A percentile compares a stretch with the other conserved stretches of the same genome.
Evolutionary conservation across 179 eudicot species (phyloP).

Genomic region (Carnegiea gigantea): DNA sequence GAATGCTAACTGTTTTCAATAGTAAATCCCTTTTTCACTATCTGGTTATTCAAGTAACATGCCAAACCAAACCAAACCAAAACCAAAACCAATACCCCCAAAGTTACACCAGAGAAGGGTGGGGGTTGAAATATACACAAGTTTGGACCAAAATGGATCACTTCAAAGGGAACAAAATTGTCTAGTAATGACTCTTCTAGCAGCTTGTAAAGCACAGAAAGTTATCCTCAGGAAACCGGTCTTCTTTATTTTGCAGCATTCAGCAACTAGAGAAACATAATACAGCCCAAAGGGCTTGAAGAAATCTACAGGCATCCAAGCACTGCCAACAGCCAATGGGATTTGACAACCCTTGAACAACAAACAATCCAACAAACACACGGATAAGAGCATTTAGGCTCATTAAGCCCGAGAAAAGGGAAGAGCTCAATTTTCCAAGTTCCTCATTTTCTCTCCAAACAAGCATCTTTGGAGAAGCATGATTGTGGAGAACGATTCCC

Average conservation of each 20-base stretch:
- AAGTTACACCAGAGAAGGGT: neutral
- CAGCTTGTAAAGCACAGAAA: neutral
- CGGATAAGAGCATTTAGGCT: neutral
- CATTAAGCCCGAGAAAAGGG: neutral
- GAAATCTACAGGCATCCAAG: neutral
- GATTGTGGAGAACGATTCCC: neutral
- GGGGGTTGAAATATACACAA: no score
- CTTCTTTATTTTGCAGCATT: neutral
- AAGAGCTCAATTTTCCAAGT: neutral
- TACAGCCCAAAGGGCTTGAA: neutral
- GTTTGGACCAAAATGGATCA: no score
- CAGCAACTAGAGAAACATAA: no score
- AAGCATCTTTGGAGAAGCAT: no score
- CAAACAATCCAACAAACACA: neutral
- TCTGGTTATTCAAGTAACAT: neutral
- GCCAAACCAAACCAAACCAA: neutral
- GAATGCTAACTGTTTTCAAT: neutral
- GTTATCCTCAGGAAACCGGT: neutral
- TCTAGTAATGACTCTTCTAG: neutral
- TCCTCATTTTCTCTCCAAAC: no score
- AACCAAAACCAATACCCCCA: neutral
- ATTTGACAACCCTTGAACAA: neutral
- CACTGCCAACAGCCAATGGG: neutral
- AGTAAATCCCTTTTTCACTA: neutral
- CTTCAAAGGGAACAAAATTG: neutral